Evolutionary conservation across 148 eudicot species (phyloP), one percentile per base, ranked within the genome.

Genomic region (Chenopodium album): DNA sequence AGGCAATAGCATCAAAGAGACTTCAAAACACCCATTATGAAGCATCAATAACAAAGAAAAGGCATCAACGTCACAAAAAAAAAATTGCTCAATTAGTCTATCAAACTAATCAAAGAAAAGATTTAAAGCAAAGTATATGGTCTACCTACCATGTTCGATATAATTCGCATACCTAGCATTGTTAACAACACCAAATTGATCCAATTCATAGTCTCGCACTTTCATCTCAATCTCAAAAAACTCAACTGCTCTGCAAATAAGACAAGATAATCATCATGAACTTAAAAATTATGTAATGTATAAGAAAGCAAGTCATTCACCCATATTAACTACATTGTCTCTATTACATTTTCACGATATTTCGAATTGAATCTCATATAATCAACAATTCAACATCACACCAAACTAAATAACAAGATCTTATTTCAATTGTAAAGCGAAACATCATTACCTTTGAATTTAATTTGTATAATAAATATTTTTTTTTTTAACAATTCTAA

Each of bases 101-200:
- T 2, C 60, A 26, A 26, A 26, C 26, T 26, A 26, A 26, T 26
- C 26, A 20, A 62, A 62, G 26, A 7, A 9, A 62, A 62, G 65
- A 62, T 23, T 19, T 62, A 62, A 6, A 44, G 44, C 41, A 72
- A 71, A 65, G 13, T n/a, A 78, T 31, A 76, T 9, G 29, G 20
- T 63, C 23, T 19, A 66, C 87, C 85, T 82, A 95, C 98, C 98
- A 83, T 93, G 97, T 80, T 95, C 97, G 81, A 97, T 92, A 80
- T 93, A 95, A 82, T 91, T 86, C 41, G 98, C 91, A 85, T 90
- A 95, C 73, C 88, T 77, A 77, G 94, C 98, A 89, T 95, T 95
- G 86, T 95, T 95, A 60, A 95, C 98, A 78, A 95, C 98, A 68
- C 98, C 98, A 82, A 91, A 93, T 81, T 92, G 98, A 88, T 95